phyloP scores from a whole-genome alignment of 2,329 filamentous ascomycete species.

The Lachnellula cervina region DNA sequence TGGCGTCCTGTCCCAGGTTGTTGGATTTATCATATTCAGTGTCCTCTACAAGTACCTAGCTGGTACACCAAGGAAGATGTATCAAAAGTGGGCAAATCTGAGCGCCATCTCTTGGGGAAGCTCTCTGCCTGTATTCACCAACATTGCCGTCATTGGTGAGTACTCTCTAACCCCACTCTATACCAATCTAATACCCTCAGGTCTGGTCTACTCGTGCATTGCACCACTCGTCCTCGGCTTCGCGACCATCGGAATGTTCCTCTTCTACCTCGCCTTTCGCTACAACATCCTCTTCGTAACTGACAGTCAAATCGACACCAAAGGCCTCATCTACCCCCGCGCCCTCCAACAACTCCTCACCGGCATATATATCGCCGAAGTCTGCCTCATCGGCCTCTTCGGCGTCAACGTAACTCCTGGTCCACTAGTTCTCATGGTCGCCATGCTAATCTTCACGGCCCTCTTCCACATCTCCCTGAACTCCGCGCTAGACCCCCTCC shows the following conservation, averaged over 20 bases:
- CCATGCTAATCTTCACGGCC: constrained; percentile 68
- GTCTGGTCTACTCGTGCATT: constrained; percentile 81
- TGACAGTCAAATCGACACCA: constrained; percentile 77
- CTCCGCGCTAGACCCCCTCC: constrained; percentile 67
- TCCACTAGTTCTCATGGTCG: constrained; percentile 70
- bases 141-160: constrained; percentile 73
- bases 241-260: constrained; percentile 68
- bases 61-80: constrained; percentile 74
- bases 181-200: constrained; percentile 37
- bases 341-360: constrained; percentile 81
- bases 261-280: constrained; percentile 83
- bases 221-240: constrained; percentile 82
- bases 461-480: constrained; percentile 73
- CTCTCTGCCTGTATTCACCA: constrained; percentile 74
- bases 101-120: constrained; percentile 78
- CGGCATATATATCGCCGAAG: constrained; percentile 75
- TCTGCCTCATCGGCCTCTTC: constrained; percentile 83
- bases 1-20: constrained; percentile 67
- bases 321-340: constrained; percentile 82
- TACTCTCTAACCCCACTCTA: constrained; percentile 12
- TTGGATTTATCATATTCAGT: constrained; percentile 68
- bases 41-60: constrained; percentile 71
- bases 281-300: constrained; percentile 90
- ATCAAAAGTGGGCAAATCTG: constrained; percentile 69
- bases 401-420: constrained; percentile 62